phyloP scores from a whole-genome alignment of 495 filamentous ascomycete species.

The Hypomontagnella monticulosa region DNA sequence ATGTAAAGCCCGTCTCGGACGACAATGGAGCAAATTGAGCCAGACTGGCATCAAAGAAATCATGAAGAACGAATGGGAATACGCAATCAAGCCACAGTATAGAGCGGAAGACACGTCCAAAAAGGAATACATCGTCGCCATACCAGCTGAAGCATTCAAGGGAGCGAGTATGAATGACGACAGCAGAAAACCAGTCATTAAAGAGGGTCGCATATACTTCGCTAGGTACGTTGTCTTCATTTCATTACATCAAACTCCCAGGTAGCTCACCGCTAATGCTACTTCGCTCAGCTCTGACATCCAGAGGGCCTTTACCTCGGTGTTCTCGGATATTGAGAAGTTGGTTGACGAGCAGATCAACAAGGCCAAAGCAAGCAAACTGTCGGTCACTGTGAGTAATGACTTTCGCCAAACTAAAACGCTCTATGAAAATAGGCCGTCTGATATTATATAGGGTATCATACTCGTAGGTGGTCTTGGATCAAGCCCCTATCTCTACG shows the following conservation, averaged over 20 bases:
- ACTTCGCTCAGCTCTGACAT: conserved; percentile 7
- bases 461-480: conserved; percentile 45
- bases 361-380: background rate
- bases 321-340: conserved; percentile 7
- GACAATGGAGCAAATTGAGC: conserved; percentile 20
- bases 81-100: conserved; percentile 38
- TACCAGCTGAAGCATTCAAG: conserved; percentile 24
- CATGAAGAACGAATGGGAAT: conserved; percentile 44
- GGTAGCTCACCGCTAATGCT: background rate
- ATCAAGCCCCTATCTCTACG: conserved; percentile 35
- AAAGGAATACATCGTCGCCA: conserved; percentile 22
- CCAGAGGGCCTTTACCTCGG: conserved; percentile 2
- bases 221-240: background rate
- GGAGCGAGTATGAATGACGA: conserved; percentile 5
- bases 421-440: background rate
- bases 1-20: conserved; percentile 27
- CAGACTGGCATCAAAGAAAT: conserved; percentile 26
- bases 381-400: conserved; percentile 9
- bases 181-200: conserved; percentile 23
- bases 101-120: background rate
- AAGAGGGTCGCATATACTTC: conserved; percentile 22
- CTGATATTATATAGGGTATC: conserved; percentile 18
- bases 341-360: conserved; percentile 21
- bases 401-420: background rate
- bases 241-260: no score